phyloP scores from a whole-genome alignment of 2,329 filamentous ascomycete genomes.

The Sarocladium kiliense region DNA sequence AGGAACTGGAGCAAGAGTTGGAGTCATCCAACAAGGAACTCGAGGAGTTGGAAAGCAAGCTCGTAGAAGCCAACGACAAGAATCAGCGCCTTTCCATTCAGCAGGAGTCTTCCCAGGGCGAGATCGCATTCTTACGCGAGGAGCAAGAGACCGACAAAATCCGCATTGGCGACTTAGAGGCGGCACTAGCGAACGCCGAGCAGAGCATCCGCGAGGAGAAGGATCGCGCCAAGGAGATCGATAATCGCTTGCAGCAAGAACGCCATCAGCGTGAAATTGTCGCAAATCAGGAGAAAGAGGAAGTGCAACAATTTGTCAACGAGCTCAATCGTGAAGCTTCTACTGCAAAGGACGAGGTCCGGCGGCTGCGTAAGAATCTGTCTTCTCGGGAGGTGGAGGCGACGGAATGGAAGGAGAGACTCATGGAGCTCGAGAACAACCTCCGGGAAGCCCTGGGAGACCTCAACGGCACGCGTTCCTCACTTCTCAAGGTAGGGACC shows the following conservation, averaged over 20 bases:
- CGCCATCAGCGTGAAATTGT: conserved; percentile 81
- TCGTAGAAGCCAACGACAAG: conserved; percentile 82
- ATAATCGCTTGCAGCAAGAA: conserved; percentile 72
- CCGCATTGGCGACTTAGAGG: conserved; percentile 90
- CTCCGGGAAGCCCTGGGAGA: conserved; percentile 84
- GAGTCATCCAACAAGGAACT: conserved; percentile 81
- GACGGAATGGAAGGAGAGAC: conserved; percentile 82
- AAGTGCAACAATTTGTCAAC: conserved; percentile 88
- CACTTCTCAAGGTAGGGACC: conserved; percentile 65
- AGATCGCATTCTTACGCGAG: conserved; percentile 91
- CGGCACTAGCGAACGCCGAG: conserved; percentile 72
- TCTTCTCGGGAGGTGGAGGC: conserved; percentile 83
- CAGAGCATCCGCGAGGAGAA: conserved; percentile 78
- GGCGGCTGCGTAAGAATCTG: conserved; percentile 76
- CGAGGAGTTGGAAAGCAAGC: conserved; percentile 76
- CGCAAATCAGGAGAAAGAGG: conserved; percentile 85
- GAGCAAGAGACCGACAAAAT: conserved; percentile 98
- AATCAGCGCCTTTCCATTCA: conserved; percentile 83
- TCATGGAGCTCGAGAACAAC: conserved; percentile 85
- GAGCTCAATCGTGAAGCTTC: conserved; percentile 84
- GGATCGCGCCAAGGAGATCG: conserved; percentile 67
- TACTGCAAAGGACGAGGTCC: conserved; percentile 77
- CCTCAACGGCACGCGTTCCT: conserved; percentile 78
- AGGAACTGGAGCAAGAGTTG: conserved; percentile 77
- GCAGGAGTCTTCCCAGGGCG: conserved; percentile 84